Percentiles rank a stretch among this genome's conserved stretches.
Conservation (phyloP, 495 filamentous ascomycete genomes). For the Aspergillus sparsus region DNA sequence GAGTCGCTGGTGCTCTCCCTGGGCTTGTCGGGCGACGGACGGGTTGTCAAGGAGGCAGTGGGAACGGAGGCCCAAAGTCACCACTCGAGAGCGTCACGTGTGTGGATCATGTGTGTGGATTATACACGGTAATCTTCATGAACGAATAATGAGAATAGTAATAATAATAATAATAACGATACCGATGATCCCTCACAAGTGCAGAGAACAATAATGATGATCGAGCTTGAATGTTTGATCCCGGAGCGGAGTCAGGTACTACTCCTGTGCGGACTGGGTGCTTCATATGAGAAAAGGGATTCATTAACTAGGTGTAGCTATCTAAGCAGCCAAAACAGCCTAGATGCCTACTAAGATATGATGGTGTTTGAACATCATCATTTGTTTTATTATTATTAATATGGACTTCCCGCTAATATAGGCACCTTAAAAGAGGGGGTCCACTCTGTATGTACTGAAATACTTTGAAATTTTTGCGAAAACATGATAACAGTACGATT, state of each 20-base stretch:
- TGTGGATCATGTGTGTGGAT: conserved; percentile 43
- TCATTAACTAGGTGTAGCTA: not conserved
- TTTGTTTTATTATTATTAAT: not conserved
- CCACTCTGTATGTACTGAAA: too few relatives aligned
- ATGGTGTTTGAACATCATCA: not conserved
- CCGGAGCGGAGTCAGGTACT: too few relatives aligned
- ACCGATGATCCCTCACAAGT: not conserved
- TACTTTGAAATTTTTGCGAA: too few relatives aligned
- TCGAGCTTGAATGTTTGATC: too few relatives aligned
- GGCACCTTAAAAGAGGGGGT: too few relatives aligned
- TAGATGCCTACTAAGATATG: not conserved
- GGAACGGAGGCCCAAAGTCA: conserved; percentile 27
- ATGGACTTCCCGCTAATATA: not conserved
- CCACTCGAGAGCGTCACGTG: conserved; percentile 41
- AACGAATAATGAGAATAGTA: not conserved
- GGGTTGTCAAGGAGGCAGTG: conserved; percentile 14
- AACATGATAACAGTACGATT: too few relatives aligned
- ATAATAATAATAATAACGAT: not conserved
- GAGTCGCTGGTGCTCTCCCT: conserved; percentile 4
- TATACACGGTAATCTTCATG: conserved; percentile 25
- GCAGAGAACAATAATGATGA: too few relatives aligned
- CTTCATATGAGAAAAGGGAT: too few relatives aligned
- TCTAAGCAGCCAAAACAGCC: not conserved
- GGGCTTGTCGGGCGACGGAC: conserved; percentile 24
- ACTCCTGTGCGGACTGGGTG: too few relatives aligned